These are phyloP conservation scores for Tylopilus sp. DNA, from an alignment of 768 basidiomycete genomes.

Conservation along the genomic window DNA sequence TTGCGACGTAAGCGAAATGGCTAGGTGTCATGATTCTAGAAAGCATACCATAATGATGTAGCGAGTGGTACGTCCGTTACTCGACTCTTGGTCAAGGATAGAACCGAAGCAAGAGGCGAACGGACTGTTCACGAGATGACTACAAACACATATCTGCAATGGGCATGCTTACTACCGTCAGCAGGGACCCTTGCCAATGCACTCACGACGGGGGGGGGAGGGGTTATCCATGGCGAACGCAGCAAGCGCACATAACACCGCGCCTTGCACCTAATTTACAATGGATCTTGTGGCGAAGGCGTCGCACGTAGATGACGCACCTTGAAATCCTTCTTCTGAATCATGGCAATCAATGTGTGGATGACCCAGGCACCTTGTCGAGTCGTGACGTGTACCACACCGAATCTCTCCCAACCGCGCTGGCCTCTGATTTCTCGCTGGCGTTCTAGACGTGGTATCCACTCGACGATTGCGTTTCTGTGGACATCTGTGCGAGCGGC, in stretches of 20 bases:
- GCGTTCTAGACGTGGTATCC: constrained; percentile 59
- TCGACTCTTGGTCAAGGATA: too few species aligned
- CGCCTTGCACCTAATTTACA: constrained; percentile 55
- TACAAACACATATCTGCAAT: too few species aligned
- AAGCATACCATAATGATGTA: too few species aligned
- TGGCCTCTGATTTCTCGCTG: constrained; percentile 51
- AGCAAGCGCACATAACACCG: constrained; percentile 59
- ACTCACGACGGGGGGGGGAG: too few species aligned
- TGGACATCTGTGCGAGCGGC: constrained; percentile 48
- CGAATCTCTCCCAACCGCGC: constrained; percentile 73
- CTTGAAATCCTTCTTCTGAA: constrained; percentile 54
- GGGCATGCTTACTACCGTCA: too few species aligned
- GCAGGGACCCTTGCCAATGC: too few species aligned
- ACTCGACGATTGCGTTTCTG: constrained; percentile 51
- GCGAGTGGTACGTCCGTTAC: too few species aligned
- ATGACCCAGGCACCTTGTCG: constrained; percentile 60
- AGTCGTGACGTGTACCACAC: constrained; percentile 36
- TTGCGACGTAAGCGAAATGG: too few species aligned
- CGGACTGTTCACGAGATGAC: too few species aligned
- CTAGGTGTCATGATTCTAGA: too few species aligned
- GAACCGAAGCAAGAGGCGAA: too few species aligned
- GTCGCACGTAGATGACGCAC: constrained; percentile 25
- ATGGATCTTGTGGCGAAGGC: neutral
- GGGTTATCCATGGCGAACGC: too few species aligned
- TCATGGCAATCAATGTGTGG: constrained; percentile 44